Evolutionary conservation across 1,139 yeast species (phyloP).

Genomic region (Hyphopichia burtonii): DNA sequence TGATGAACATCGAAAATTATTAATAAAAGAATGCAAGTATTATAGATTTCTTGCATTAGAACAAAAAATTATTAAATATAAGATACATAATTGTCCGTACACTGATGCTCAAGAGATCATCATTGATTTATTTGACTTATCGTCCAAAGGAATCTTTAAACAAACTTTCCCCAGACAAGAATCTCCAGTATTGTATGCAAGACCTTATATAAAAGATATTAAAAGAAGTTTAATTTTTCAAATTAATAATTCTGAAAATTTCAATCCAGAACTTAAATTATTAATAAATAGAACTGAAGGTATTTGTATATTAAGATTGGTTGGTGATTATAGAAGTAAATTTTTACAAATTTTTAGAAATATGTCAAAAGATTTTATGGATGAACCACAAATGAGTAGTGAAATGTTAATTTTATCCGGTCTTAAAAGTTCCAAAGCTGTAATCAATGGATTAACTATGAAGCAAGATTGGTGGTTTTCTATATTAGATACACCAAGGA

Average conservation of each 20-base stretch:
- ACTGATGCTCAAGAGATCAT: conserved; percentile 53
- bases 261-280: conserved; percentile 26
- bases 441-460: conserved; percentile 39
- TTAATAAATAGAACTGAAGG: conserved; percentile 27
- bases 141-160: conserved; percentile 38
- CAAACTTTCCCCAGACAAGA: conserved; percentile 18
- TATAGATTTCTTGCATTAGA: conserved; percentile 75
- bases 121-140: conserved; percentile 49
- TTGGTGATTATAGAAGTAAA: conserved; percentile 22
- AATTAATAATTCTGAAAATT: conserved; percentile 21
- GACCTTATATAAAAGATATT: conserved; percentile 55
- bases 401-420: conserved; percentile 23
- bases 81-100: conserved; percentile 51
- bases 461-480: conserved; percentile 27
- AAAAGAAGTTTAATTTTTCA: conserved; percentile 56
- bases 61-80: conserved; percentile 60
- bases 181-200: conserved; percentile 41
- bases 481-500: too few species aligned
- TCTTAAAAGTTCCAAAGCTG: conserved; percentile 25
- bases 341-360: conserved; percentile 27
- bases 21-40: conserved; percentile 71
- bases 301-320: conserved; percentile 25
- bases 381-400: conserved; percentile 16
- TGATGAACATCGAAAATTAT: conserved; percentile 54
- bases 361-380: conserved; percentile 19